Conservation (phyloP, 139 green algal species). For the Closterium sp. region DNA sequence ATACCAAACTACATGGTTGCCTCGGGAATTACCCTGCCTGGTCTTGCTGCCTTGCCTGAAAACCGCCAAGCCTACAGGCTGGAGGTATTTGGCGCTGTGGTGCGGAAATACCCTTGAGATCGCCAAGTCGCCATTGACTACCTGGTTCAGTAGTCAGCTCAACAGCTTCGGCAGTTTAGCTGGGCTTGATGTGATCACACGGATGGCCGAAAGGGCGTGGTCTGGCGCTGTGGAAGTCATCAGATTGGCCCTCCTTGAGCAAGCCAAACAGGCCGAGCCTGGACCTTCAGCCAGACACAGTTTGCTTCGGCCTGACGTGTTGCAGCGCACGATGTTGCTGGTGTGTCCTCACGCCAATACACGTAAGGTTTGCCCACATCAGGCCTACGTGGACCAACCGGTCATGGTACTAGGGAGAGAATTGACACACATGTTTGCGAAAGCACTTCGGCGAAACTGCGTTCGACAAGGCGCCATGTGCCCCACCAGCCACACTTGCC, state of each 20-base stretch:
- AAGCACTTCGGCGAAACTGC: background rate
- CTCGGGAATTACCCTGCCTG: background rate
- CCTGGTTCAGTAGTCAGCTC: background rate
- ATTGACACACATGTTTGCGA: background rate
- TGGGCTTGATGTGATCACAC: background rate
- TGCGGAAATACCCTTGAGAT: background rate
- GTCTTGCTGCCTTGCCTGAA: background rate
- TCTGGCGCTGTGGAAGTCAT: too few relatives aligned
- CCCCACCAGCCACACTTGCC: background rate
- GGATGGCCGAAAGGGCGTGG: too few relatives aligned
- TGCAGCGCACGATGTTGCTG: background rate
- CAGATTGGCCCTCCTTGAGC: background rate
- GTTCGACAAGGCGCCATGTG: background rate
- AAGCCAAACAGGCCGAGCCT: background rate
- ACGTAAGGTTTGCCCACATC: background rate
- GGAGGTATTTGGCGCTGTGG: background rate
- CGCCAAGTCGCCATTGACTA: background rate
- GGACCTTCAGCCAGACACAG: background rate
- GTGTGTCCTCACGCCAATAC: background rate
- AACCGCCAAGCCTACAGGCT: background rate
- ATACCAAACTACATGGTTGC: background rate
- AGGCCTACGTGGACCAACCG: background rate
- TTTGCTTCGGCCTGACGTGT: background rate
- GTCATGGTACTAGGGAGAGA: background rate
- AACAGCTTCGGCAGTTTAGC: background rate